phyloP scores from a whole-genome alignment of 192 early-diverging fungal species.

The Obelidium mucronatum region DNA sequence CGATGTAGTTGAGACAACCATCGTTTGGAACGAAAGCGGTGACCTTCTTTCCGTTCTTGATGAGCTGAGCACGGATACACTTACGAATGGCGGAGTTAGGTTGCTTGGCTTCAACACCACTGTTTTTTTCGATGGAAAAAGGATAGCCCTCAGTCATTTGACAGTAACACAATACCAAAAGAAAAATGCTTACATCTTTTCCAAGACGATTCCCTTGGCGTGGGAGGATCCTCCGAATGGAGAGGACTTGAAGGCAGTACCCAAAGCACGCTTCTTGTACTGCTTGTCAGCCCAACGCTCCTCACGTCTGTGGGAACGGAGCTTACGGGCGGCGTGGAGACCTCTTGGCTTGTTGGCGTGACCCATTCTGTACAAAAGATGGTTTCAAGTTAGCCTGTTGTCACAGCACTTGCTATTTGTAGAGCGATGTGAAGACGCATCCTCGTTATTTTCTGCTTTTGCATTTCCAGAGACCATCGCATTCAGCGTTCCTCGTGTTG shows the following conservation, averaged over 20 bases:
- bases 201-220: conserved; percentile 99
- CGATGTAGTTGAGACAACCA: conserved; percentile 99
- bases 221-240: conserved; percentile 99
- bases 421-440: too few relatives aligned
- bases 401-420: too few relatives aligned
- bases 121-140: conserved; percentile 40
- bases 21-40: conserved; percentile 99
- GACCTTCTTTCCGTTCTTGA: conserved; percentile 99
- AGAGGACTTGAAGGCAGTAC: conserved; percentile 97
- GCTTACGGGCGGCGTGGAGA: conserved; percentile 97
- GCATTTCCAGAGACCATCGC: too few relatives aligned
- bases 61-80: conserved; percentile 99
- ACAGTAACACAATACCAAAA: neutral
- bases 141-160: neutral
- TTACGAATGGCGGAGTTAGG: conserved; percentile 99
- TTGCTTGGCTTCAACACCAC: conserved; percentile 99
- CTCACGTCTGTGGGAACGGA: conserved; percentile 96
- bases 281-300: conserved; percentile 99
- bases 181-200: conserved; percentile 89
- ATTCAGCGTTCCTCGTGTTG: too few relatives aligned
- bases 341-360: conserved; percentile 87
- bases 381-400: too few relatives aligned
- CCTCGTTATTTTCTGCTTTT: too few relatives aligned
- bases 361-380: conserved; percentile 33
- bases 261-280: conserved; percentile 98